phyloP scores from a whole-genome alignment of 208 protist genomes.

The Naegleria fowleri region DNA sequence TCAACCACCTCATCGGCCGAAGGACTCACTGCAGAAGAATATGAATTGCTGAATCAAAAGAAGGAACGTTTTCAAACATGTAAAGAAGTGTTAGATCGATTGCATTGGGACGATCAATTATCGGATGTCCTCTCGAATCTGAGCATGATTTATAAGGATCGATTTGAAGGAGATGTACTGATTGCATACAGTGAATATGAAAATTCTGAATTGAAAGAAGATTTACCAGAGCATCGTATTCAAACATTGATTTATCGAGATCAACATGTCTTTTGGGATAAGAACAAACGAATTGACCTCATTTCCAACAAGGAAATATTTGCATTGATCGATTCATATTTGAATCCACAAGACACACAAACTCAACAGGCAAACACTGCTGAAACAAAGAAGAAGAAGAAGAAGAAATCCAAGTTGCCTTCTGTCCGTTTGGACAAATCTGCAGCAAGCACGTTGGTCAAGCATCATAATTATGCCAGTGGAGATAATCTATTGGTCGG shows the following conservation, averaged over 20 bases:
- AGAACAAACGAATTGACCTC: not conserved
- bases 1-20: not conserved
- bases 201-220: not conserved
- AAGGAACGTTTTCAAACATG: not conserved
- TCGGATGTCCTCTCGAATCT: not conserved
- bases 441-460: not conserved
- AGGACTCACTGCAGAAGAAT: not conserved
- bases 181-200: not conserved
- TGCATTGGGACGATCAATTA: not conserved
- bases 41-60: not conserved
- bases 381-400: not conserved
- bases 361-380: not conserved
- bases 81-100: not conserved
- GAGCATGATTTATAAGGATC: not conserved
- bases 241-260: not conserved
- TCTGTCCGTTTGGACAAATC: not conserved
- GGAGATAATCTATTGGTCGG: not conserved
- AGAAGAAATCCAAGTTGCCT: not conserved
- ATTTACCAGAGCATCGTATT: not conserved
- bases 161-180: not conserved
- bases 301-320: not conserved
- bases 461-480: not conserved
- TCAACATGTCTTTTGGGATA: not conserved
- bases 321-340: not conserved
- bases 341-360: not conserved